Evolutionary conservation across 768 basidiomycete species (phyloP).

Genomic region (Tylopilus balloui): DNA sequence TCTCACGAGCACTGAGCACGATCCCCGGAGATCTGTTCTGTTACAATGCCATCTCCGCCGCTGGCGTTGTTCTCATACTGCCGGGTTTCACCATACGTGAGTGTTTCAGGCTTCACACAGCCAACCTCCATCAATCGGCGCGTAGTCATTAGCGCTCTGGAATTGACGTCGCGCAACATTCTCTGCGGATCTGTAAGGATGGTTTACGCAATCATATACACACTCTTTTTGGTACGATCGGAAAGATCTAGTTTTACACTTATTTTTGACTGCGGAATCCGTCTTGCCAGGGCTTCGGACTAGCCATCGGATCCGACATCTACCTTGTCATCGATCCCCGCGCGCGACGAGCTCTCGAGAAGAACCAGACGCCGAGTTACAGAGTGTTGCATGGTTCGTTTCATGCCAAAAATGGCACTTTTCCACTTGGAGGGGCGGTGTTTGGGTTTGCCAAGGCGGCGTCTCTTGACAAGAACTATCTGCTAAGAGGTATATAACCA

Average conservation of each 20-base stretch:
- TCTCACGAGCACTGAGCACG: conserved; percentile 73
- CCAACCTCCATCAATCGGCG: neutral
- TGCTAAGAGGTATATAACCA: conserved; percentile 26
- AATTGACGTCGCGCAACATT: conserved; percentile 76
- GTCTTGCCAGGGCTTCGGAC: conserved; percentile 63
- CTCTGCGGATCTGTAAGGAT: conserved; percentile 79
- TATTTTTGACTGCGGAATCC: conserved; percentile 5
- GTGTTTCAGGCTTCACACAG: conserved; percentile 27
- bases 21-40: conserved; percentile 76
- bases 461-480: conserved; percentile 28
- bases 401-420: conserved; percentile 45
- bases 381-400: conserved; percentile 55
- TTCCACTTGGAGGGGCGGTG: conserved; percentile 37
- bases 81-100: conserved; percentile 81
- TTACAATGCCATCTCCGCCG: conserved; percentile 85
- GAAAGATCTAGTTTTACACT: neutral
- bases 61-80: conserved; percentile 85
- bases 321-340: conserved; percentile 65
- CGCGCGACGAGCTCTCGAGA: conserved; percentile 39
- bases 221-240: conserved; percentile 61
- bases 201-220: conserved; percentile 84
- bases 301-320: conserved; percentile 80
- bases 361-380: conserved; percentile 34
- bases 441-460: conserved; percentile 42
- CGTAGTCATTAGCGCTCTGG: conserved; percentile 71